Evolutionary conservation across 1,139 yeast species (phyloP), one percentile per base, ranked within the genome.

Genomic region (Spencermartinsiella ligniputridi): DNA sequence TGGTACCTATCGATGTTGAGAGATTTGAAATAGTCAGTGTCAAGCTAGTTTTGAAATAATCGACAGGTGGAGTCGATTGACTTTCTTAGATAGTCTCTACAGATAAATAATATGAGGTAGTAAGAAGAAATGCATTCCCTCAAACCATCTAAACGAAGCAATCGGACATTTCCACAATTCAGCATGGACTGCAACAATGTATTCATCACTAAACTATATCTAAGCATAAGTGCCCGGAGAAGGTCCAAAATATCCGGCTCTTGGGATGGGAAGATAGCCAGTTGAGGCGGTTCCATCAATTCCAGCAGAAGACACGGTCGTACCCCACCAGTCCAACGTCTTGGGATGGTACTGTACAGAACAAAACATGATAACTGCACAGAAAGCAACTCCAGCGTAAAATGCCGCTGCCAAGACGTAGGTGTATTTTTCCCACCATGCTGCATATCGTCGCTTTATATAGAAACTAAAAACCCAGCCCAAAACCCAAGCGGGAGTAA

Each of bases 361-460:
- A 55, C 80, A 76, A 63, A 79, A 71, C 29, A 78, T 76, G 39
- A 79, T 61, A 20, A 79, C 61, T 0, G 81, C 75, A 50, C 77
- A 65, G 45, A 78, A 72, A 0, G 84, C 84, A 33, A 78, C 74
- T 18, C 85, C 86, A 2, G 84, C 79, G 5, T 74, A 66, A 37
- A 80, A 61, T 2, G 78, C 84, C 47, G 78, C 71, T 13, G 81
- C 70, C 30, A 81, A 63, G 9, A 82, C 72, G 57, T 81, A 82
- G 55, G 77, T 79, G 63, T 80, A 82, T 60, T 76, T 78, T 49
- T 76, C 80, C 81, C 83, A 80, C 82, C 84, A 76, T 19, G 70
- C 63, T 16, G 68, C 53, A 55, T 72, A 76, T 50, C 75, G 69
- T 52, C 65, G 70, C 52, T 72, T 76, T 53, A 79, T 63, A 57